Conservation (phyloP, 345 rosid genomes). For the Brassica juncea region DNA sequence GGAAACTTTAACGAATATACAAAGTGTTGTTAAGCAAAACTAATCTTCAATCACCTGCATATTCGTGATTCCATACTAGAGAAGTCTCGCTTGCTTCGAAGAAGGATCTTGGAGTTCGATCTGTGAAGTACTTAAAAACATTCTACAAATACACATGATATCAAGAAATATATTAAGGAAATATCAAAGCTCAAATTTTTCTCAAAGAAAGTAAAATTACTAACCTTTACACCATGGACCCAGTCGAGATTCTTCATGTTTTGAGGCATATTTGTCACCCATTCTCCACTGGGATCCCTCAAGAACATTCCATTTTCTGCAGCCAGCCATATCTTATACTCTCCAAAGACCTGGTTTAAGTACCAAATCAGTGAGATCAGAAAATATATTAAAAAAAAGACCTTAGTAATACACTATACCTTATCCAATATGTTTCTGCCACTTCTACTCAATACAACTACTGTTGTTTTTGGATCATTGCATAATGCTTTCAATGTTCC, state of each 20-base stretch:
- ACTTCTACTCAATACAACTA: conserved; percentile 85
- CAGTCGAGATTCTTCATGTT: conserved; percentile 83
- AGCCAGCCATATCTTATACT: conserved; percentile 80
- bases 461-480: conserved; percentile 66
- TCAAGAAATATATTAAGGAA: conserved; percentile 7
- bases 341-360: conserved; percentile 65
- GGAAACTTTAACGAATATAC: not conserved
- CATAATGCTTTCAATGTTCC: conserved; percentile 60
- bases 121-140: conserved; percentile 85
- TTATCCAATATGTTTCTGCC: conserved; percentile 59
- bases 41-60: conserved; percentile 59
- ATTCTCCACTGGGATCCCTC: conserved; percentile 65
- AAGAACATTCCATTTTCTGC: conserved; percentile 95
- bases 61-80: conserved; percentile 91
- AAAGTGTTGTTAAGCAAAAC: not conserved
- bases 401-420: conserved; percentile 41
- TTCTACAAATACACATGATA: conserved; percentile 52
- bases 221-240: conserved; percentile 84
- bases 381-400: conserved; percentile 10
- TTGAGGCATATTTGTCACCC: conserved; percentile 93
- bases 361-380: not conserved
- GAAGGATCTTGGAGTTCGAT: conserved; percentile 83
- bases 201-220: not conserved
- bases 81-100: conserved; percentile 69
- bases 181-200: not conserved